Conservation (phyloP, 352 stramenopile species). For the Globisporangium uncinulatum region DNA sequence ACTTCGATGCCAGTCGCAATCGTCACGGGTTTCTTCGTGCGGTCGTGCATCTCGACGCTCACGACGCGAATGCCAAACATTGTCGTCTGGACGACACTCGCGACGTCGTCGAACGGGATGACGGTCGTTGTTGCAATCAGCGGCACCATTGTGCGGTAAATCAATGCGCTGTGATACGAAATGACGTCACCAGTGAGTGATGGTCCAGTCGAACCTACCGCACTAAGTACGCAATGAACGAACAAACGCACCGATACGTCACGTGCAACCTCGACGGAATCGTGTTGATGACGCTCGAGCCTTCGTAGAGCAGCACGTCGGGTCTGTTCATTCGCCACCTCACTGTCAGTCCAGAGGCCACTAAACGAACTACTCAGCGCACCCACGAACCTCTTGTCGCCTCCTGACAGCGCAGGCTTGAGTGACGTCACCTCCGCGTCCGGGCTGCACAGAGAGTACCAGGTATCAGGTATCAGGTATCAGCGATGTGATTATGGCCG, state of each 20-base stretch:
- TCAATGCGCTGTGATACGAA: constrained; percentile 27
- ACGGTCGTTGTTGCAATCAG: constrained; percentile 65
- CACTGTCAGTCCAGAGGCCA: not conserved
- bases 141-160: constrained; percentile 75
- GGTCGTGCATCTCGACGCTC: constrained; percentile 42
- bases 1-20: constrained; percentile 76
- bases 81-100: constrained; percentile 43
- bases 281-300: constrained; percentile 67
- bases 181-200: not conserved
- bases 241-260: constrained; percentile 52
- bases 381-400: constrained; percentile 9
- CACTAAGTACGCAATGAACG: not conserved
- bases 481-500: too few relatives aligned
- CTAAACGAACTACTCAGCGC: not conserved
- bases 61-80: constrained; percentile 67
- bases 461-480: not conserved
- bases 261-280: constrained; percentile 67
- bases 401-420: constrained; percentile 19
- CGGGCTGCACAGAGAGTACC: constrained; percentile 18
- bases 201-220: not conserved
- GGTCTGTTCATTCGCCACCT: constrained; percentile 18
- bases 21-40: constrained; percentile 37
- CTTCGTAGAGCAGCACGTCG: constrained; percentile 79
- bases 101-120: constrained; percentile 52
- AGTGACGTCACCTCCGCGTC: constrained; percentile 41